phyloP scores from a whole-genome alignment of 1,284 basidiomycete genomes.

The Ganoderma leucocontextum region DNA sequence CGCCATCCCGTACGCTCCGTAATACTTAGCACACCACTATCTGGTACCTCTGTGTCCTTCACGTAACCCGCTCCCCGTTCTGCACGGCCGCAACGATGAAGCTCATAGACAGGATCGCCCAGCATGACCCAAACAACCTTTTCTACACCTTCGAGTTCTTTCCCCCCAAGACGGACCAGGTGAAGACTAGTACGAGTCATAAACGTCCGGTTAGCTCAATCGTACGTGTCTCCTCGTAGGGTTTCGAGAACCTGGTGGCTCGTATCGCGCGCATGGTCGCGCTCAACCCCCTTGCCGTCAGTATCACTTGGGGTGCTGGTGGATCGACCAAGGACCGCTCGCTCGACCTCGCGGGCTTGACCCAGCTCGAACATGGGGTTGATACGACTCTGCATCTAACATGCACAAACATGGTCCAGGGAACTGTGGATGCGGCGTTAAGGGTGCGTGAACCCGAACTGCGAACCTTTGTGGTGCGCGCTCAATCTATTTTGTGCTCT shows the following conservation, averaged over 20 bases:
- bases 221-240: conserved; percentile 53
- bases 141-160: conserved; percentile 97
- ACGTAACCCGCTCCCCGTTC: conserved; percentile 7
- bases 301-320: conserved; percentile 97
- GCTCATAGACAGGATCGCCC: conserved; percentile 68
- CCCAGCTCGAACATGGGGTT: conserved; percentile 74
- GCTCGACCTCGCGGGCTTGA: conserved; percentile 84
- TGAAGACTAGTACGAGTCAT: conserved; percentile 37
- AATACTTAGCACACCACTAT: conserved; percentile 10
- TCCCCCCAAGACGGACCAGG: conserved; percentile 92
- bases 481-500: background rate
- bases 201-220: conserved; percentile 26
- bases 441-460: conserved; percentile 57
- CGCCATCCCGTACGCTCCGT: conserved; percentile 10
- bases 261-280: conserved; percentile 79
- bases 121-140: conserved; percentile 54
- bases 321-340: conserved; percentile 91
- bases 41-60: conserved; percentile 8
- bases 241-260: conserved; percentile 85
- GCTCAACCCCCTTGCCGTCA: conserved; percentile 81
- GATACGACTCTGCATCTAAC: conserved; percentile 95
- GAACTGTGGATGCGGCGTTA: conserved; percentile 86
- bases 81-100: conserved; percentile 58
- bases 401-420: conserved; percentile 96
- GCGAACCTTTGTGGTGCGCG: background rate